Percentiles rank a stretch among this genome's conserved stretches.
Evolutionary conservation across 2,329 filamentous ascomycete genomes (phyloP).

Genomic region (Teratosphaeriaceae sp.): DNA sequence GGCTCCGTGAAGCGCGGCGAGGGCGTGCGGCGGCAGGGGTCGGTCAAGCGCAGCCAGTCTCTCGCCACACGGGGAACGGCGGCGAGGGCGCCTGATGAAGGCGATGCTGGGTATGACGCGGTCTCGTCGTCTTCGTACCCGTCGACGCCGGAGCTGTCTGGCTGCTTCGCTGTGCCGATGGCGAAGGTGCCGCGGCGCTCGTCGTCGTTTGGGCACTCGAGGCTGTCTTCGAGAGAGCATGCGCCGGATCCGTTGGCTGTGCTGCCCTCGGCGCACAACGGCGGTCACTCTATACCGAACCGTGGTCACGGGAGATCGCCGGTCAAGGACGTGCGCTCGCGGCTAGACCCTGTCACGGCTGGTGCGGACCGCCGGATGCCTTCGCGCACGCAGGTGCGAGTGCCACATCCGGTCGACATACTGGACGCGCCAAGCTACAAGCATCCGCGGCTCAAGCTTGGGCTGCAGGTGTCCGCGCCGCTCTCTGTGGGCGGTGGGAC

Average conservation of each 20-base stretch:
- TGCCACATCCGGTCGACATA: slow-evolving; percentile 41
- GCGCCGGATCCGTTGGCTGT: slow-evolving; percentile 15
- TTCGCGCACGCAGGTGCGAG: slow-evolving; percentile 44
- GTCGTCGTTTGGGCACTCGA: slow-evolving; percentile 33
- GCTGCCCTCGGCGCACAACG: neutral
- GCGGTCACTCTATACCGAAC: slow-evolving; percentile 31
- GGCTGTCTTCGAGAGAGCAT: slow-evolving; percentile 5
- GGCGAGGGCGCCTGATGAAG: neutral
- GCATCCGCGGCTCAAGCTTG: slow-evolving; percentile 44
- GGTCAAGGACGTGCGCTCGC: slow-evolving; percentile 37
- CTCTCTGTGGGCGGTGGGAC: slow-evolving; percentile 51
- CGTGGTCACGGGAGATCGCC: slow-evolving; percentile 44
- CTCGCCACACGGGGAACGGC: neutral
- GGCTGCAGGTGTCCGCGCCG: slow-evolving; percentile 44
- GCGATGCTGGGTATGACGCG: neutral
- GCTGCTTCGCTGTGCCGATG: slow-evolving; percentile 40
- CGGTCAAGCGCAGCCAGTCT: slow-evolving; percentile 12
- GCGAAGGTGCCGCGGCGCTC: slow-evolving; percentile 40
- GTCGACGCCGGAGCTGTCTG: slow-evolving; percentile 33
- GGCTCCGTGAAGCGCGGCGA: slow-evolving; percentile 15
- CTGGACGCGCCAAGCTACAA: slow-evolving; percentile 43
- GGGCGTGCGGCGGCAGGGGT: too few species aligned
- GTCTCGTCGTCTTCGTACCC: slow-evolving; percentile 25
- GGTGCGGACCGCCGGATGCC: slow-evolving; percentile 38
- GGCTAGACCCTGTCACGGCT: slow-evolving; percentile 37